These are phyloP conservation scores for Kluyveromyces lactis DNA, from an alignment of 805 yeast species.

Conservation along the genomic window DNA sequence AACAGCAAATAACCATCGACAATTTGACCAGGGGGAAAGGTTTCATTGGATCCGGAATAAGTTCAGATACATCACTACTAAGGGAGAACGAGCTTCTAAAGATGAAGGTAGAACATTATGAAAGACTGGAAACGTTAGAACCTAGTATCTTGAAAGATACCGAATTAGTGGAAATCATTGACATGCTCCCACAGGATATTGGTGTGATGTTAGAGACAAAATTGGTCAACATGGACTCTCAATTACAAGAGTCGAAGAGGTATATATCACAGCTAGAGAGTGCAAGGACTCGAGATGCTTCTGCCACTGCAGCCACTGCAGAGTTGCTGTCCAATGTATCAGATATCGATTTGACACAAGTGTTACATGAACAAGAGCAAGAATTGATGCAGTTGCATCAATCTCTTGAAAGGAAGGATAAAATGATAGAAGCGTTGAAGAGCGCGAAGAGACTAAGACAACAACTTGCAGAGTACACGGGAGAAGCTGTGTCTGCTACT, in stretches of 20 bases:
- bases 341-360: slow-evolving; percentile 1
- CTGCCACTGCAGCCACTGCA: slow-evolving; percentile 11
- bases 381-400: slow-evolving; percentile 60
- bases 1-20: slow-evolving; percentile 45
- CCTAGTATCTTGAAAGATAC: slow-evolving; percentile 42
- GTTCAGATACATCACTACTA: slow-evolving; percentile 5
- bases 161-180: slow-evolving; percentile 50
- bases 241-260: slow-evolving; percentile 24
- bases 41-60: too few species aligned
- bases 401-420: slow-evolving; percentile 62
- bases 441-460: slow-evolving; percentile 54
- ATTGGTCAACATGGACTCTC: slow-evolving; percentile 22
- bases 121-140: slow-evolving; percentile 54
- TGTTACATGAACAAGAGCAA: slow-evolving; percentile 54
- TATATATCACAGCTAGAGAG: slow-evolving; percentile 16
- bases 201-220: slow-evolving; percentile 24
- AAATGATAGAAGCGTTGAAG: slow-evolving; percentile 65
- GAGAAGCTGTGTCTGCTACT: not conserved
- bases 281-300: slow-evolving; percentile 6
- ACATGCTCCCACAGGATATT: slow-evolving; percentile 45
- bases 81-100: slow-evolving; percentile 59
- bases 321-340: not conserved
- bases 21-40: slow-evolving; percentile 19
- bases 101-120: slow-evolving; percentile 62
- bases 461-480: slow-evolving; percentile 1